These are phyloP conservation scores for Boletus reticuloceps DNA, from an alignment of 768 basidiomycete genomes.

Conservation along the genomic window DNA sequence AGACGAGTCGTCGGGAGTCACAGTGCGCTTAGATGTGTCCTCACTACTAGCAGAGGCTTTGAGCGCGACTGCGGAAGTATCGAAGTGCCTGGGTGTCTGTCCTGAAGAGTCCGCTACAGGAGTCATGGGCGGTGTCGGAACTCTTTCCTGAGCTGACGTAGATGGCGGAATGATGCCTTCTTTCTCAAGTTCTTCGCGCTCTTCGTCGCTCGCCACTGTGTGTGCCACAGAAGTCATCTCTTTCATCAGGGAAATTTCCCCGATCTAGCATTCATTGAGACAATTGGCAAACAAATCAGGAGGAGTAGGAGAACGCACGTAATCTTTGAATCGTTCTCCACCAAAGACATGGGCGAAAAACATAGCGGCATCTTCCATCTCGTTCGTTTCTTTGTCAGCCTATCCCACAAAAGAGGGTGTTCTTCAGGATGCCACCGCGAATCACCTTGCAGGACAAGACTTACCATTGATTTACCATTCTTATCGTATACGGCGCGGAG, in stretches of 20 bases:
- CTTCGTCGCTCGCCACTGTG: constrained; percentile 90
- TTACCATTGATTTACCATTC: constrained; percentile 86
- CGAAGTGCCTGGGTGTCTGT: constrained; percentile 4
- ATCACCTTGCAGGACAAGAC: constrained; percentile 21
- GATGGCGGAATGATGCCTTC: constrained; percentile 44
- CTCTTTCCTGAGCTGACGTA: constrained; percentile 14
- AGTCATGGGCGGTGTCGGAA: constrained; percentile 17
- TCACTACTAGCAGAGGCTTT: constrained; percentile 19
- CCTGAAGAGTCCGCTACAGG: constrained; percentile 11
- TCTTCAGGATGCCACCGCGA: constrained; percentile 2
- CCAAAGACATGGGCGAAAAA: constrained; percentile 97
- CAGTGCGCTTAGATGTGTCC: constrained; percentile 13
- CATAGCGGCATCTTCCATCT: constrained; percentile 88
- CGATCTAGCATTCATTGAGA: constrained; percentile 58
- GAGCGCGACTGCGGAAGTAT: constrained; percentile 18
- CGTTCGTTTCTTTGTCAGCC: constrained; percentile 78
- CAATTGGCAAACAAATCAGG: background rate
- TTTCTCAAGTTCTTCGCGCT: constrained; percentile 82
- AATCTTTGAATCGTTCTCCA: constrained; percentile 87
- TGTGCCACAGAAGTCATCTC: constrained; percentile 84
- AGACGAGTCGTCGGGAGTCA: constrained; percentile 13
- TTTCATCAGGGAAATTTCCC: constrained; percentile 95
- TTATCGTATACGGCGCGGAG: constrained; percentile 89
- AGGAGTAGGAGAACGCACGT: constrained; percentile 51
- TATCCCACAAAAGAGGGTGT: constrained; percentile 21